phyloP scores from a whole-genome alignment of 345 rosid genomes.

The Eutrema japonicum region DNA sequence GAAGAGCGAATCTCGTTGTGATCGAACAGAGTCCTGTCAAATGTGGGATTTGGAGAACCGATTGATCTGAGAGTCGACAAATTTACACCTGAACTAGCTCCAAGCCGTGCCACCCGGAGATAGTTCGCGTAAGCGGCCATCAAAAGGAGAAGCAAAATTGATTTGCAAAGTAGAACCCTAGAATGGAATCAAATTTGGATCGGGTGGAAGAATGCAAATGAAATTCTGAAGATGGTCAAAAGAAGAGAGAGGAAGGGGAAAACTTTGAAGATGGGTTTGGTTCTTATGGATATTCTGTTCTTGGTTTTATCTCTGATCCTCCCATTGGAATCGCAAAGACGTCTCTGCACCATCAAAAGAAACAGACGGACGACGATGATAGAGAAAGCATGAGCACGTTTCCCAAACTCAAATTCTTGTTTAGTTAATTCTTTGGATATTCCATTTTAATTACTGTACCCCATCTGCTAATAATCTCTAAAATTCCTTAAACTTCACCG shows the following conservation, averaged over 20 bases:
- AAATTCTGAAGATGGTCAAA: background rate
- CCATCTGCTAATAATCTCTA: conserved; percentile 18
- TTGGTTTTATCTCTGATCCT: background rate
- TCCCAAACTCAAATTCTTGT: conserved; percentile 8
- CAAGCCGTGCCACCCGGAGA: conserved; percentile 51
- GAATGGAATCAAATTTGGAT: conserved; percentile 1
- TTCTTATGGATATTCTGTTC: background rate
- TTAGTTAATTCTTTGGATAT: background rate
- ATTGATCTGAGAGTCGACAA: conserved; percentile 45
- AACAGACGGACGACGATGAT: conserved; percentile 35
- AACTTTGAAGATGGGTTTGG: conserved; percentile 34
- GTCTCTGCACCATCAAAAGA: conserved; percentile 40
- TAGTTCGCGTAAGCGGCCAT: conserved; percentile 57
- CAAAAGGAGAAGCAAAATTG: background rate
- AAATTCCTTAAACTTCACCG: background rate
- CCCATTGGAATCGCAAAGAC: conserved; percentile 39
- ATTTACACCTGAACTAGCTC: conserved; percentile 41
- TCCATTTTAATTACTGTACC: conserved; percentile 1
- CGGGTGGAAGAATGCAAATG: conserved; percentile 27
- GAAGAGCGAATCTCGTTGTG: conserved; percentile 32
- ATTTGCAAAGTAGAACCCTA: conserved; percentile 6
- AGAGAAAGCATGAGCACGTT: conserved; percentile 36
- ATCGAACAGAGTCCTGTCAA: conserved; percentile 27
- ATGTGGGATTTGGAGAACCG: conserved; percentile 35
- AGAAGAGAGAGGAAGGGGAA: background rate